Conservation (phyloP, 192 early-diverging fungal species). For the Rhizophagus sp. region DNA sequence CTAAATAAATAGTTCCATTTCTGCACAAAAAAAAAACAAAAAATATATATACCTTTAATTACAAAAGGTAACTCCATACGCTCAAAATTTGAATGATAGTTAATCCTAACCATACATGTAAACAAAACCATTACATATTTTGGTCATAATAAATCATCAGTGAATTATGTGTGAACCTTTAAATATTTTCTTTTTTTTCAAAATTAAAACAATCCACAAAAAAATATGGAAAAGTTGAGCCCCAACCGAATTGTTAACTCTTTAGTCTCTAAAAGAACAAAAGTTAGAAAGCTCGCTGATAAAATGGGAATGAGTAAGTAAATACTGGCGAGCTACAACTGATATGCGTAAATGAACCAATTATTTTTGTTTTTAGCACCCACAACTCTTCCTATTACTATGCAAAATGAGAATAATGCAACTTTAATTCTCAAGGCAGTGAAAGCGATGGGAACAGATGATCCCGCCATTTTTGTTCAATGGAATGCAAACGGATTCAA, state of each 20-base stretch:
- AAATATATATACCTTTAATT: no score
- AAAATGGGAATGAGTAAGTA: background rate
- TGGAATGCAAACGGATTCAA: background rate
- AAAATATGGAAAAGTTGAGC: no score
- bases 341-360: background rate
- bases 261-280: background rate
- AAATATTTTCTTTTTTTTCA: no score
- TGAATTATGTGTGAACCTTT: no score
- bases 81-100: no score
- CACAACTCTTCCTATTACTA: background rate
- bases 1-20: no score
- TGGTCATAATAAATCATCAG: no score
- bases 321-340: background rate
- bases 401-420: background rate
- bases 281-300: background rate
- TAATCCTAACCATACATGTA: no score
- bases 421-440: background rate
- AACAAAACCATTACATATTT: no score
- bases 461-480: background rate
- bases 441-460: background rate
- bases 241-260: background rate
- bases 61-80: no score
- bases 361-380: background rate
- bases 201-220: no score
- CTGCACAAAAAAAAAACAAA: no score